Percentiles rank a stretch among this genome's conserved stretches.
phyloP scores from a whole-genome alignment of 306 rosid species.

The Rosa lucieae region DNA sequence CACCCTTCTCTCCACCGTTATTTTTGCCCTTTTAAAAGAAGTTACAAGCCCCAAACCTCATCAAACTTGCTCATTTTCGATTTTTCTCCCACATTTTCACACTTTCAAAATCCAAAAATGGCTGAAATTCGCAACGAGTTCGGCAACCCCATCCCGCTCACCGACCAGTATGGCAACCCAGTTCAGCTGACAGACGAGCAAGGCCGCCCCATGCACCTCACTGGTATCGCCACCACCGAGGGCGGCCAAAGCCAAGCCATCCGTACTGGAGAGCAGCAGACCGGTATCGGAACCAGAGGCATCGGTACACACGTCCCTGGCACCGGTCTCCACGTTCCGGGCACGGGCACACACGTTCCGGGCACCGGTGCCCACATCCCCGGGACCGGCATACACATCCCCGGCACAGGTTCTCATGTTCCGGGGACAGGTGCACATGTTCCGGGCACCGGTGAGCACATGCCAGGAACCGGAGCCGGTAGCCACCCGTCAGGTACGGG shows the following conservation, averaged over 20 bases:
- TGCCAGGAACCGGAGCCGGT: background rate
- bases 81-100: background rate
- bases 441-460: background rate
- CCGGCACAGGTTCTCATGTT: background rate
- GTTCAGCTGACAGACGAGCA: conserved; percentile 61
- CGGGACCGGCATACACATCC: background rate
- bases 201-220: conserved; percentile 60
- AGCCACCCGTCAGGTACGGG: background rate
- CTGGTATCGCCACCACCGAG: conserved; percentile 57
- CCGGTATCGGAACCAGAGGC: background rate
- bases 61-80: background rate
- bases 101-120: conserved; percentile 30
- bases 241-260: background rate
- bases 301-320: background rate
- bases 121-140: conserved; percentile 55
- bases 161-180: conserved; percentile 65
- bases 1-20: conserved; percentile 34
- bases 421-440: background rate
- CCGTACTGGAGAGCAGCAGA: background rate
- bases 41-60: background rate
- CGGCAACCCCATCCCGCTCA: conserved; percentile 64
- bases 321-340: background rate
- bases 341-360: background rate
- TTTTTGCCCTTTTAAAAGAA: background rate
- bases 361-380: background rate